phyloP scores from a whole-genome alignment of 371 early-diverging fungal genomes.

The Mortierella sp. region DNA sequence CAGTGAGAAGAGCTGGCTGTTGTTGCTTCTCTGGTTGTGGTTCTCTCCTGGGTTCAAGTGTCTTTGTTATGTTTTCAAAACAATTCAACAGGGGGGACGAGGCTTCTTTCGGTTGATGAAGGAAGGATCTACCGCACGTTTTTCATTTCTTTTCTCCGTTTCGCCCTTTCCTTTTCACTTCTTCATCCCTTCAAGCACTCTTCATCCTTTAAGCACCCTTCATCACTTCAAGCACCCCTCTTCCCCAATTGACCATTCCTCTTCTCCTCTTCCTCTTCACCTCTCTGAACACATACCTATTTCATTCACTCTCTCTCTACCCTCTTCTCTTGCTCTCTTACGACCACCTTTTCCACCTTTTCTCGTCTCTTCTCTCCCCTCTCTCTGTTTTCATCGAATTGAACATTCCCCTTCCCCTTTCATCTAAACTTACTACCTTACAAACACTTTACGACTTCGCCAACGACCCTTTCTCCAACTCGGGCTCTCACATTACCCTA shows the following conservation, averaged over 20 bases:
- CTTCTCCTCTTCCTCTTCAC: background rate
- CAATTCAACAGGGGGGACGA: background rate
- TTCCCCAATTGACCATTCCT: background rate
- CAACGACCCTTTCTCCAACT: background rate
- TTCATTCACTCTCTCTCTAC: background rate
- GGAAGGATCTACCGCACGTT: background rate
- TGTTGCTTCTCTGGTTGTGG: background rate
- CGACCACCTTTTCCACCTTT: background rate
- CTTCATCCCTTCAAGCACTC: background rate
- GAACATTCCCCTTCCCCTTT: background rate
- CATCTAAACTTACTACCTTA: background rate
- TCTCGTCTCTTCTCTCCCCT: background rate
- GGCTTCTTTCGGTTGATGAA: background rate
- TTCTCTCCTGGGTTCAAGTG: background rate
- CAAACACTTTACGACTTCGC: background rate
- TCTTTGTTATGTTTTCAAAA: background rate
- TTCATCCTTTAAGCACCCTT: background rate
- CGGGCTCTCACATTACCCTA: background rate
- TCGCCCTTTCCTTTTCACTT: constrained; percentile 3
- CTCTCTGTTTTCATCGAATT: background rate
- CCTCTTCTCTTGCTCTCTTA: background rate
- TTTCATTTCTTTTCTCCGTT: background rate
- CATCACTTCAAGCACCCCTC: background rate
- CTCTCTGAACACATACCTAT: no score
- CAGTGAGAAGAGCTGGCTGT: background rate